phyloP scores from a whole-genome alignment of 2,329 filamentous ascomycete genomes.

The Hymenoscyphus fructigenus region DNA sequence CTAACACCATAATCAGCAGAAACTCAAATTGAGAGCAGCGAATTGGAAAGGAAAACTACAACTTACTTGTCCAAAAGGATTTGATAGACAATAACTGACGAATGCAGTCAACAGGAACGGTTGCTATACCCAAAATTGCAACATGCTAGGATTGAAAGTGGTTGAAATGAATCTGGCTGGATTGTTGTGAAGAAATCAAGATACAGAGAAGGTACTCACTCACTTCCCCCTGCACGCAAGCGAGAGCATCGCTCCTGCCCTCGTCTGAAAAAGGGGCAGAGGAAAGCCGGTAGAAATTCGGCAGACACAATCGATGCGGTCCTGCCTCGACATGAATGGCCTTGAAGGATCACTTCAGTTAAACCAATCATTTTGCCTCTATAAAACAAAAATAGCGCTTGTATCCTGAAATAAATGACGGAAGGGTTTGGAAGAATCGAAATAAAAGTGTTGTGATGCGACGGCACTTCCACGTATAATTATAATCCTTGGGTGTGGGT shows the following conservation, averaged over 20 bases:
- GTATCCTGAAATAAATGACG: too few relatives aligned
- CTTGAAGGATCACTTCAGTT: background rate
- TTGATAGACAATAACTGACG: background rate
- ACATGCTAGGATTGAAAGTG: constrained; percentile 10
- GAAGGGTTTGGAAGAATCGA: too few relatives aligned
- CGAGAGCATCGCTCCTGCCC: background rate
- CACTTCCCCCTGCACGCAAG: background rate
- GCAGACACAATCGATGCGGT: background rate
- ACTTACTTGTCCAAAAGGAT: background rate
- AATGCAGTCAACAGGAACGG: background rate
- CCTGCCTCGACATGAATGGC: background rate
- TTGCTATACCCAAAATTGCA: constrained; percentile 24
- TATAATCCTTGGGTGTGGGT: too few relatives aligned
- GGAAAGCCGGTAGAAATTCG: background rate
- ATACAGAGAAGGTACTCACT: constrained; percentile 2
- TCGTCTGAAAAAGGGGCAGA: constrained; percentile 6
- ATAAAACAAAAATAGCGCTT: too few relatives aligned
- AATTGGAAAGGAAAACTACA: background rate
- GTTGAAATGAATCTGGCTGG: constrained; percentile 4
- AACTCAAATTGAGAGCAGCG: background rate
- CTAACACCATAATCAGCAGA: background rate
- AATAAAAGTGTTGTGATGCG: too few relatives aligned
- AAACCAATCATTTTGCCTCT: too few relatives aligned
- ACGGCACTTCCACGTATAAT: too few relatives aligned
- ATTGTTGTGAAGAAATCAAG: background rate